Percentiles rank a stretch among this genome's conserved stretches.
phyloP scores from a whole-genome alignment of 176 grass and related monocot genomes.

The Poa annua region DNA sequence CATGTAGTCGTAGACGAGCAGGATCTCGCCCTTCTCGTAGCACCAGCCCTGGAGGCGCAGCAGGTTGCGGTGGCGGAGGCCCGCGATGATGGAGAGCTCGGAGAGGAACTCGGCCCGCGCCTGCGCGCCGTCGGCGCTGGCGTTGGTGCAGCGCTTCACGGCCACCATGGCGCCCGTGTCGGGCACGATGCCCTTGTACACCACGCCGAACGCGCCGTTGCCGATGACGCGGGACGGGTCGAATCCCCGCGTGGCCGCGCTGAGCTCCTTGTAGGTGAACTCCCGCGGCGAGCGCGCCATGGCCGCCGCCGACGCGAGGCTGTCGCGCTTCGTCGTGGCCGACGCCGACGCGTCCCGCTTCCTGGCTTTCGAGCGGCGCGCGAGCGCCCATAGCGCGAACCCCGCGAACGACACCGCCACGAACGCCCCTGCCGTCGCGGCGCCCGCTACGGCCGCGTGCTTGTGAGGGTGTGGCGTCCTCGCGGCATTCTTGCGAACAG shows the following conservation, averaged over 20 bases:
- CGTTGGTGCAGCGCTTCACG: conserved; percentile 80
- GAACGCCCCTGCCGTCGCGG: conserved; percentile 73
- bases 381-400: conserved; percentile 68
- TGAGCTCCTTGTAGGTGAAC: conserved; percentile 87
- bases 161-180: conserved; percentile 96
- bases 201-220: conserved; percentile 90
- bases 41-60: conserved; percentile 91
- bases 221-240: conserved; percentile 80
- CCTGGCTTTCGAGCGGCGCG: conserved; percentile 41
- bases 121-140: conserved; percentile 39
- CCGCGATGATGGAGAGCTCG: conserved; percentile 94
- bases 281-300: conserved; percentile 68
- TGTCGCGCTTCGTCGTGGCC: conserved; percentile 50
- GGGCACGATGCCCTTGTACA: conserved; percentile 93
- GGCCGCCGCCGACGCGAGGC: conserved; percentile 61
- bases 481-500: conserved; percentile 8
- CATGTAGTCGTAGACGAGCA: conserved; percentile 99
- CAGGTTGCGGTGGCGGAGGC: conserved; percentile 93
- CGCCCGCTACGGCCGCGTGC: conserved; percentile 73
- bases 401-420: conserved; percentile 70
- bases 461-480: conserved; percentile 19
- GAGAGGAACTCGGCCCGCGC: conserved; percentile 86
- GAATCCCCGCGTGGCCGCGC: conserved; percentile 64
- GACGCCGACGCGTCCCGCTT: conserved; percentile 21
- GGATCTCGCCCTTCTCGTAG: conserved; percentile 89